These are phyloP conservation scores for Ophiobolus disseminans DNA, from an alignment of 2,329 filamentous ascomycete species.

Conservation along the genomic window DNA sequence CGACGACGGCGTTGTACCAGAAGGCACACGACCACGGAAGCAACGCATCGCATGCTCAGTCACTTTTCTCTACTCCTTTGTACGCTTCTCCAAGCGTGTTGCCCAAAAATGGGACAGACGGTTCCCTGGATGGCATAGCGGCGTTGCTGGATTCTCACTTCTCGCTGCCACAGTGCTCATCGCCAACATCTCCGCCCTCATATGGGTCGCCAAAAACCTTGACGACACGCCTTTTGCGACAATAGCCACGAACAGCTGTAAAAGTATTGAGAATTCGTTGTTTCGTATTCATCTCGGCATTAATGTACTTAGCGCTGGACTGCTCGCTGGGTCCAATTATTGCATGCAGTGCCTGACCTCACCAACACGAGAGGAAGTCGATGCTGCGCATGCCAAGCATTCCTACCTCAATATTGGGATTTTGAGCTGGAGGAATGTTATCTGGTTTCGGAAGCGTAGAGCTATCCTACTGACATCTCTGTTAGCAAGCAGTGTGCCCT, in stretches of 20 bases:
- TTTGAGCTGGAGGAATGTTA: constrained; percentile 33
- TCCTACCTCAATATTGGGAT: constrained; percentile 51
- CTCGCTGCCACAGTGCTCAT: constrained; percentile 5
- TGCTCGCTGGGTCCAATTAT: constrained; percentile 59
- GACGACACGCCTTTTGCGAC: constrained; percentile 5
- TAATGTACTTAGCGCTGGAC: constrained; percentile 25
- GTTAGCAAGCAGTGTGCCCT: too few relatives aligned
- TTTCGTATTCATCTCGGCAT: constrained; percentile 3
- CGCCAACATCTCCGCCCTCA: constrained; percentile 6
- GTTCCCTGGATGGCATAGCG: constrained; percentile 11
- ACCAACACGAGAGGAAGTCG: constrained; percentile 58
- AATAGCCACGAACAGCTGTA: too few relatives aligned
- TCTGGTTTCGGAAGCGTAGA: constrained; percentile 5
- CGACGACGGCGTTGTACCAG: too few relatives aligned
- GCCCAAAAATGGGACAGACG: constrained; percentile 1
- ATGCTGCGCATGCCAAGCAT: constrained; percentile 53
- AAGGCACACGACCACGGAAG: too few relatives aligned
- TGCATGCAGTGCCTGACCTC: constrained; percentile 60
- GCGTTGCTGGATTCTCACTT: constrained; percentile 9
- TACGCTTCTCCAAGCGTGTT: background rate
- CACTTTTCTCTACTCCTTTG: background rate
- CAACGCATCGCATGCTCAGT: background rate
- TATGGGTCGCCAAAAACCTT: constrained; percentile 11
- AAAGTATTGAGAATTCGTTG: constrained; percentile 1
- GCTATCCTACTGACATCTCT: too few relatives aligned